These are phyloP conservation scores for Bolboschoenus planiculmis DNA, from an alignment of 176 grass and related monocot species.

Conservation along the genomic window DNA sequence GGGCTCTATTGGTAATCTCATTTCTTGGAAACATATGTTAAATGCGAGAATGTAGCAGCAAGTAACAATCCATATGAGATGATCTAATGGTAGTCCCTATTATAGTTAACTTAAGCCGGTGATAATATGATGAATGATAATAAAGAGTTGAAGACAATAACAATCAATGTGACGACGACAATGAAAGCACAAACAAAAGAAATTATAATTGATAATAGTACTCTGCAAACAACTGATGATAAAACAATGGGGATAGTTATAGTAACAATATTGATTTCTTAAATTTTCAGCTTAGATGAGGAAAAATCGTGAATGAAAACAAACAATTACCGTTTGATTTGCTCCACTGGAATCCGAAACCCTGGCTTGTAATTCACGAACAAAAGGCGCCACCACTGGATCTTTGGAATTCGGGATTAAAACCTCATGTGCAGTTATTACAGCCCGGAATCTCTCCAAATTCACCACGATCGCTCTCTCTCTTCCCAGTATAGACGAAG, in stretches of 20 bases:
- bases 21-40: not conserved
- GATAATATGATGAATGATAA: not conserved
- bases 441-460: slow-evolving; percentile 71
- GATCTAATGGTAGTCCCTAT: not conserved
- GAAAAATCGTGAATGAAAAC: not conserved
- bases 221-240: not conserved
- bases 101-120: not conserved
- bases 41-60: not conserved
- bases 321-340: slow-evolving; percentile 3
- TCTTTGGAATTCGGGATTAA: slow-evolving; percentile 50
- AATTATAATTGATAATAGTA: not conserved
- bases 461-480: slow-evolving; percentile 76
- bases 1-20: not conserved
- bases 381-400: slow-evolving; percentile 43
- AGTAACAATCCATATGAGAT: not conserved
- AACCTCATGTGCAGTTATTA: slow-evolving; percentile 68
- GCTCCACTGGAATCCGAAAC: slow-evolving; percentile 38
- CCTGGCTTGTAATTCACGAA: slow-evolving; percentile 51
- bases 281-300: slow-evolving; percentile 15
- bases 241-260: not conserved
- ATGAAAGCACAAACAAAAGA: not conserved
- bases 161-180: not conserved
- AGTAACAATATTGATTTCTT: not conserved
- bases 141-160: not conserved
- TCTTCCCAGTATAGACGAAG: slow-evolving; percentile 72